Evolutionary conservation across 768 basidiomycete species (phyloP).

Genomic region (Fibroporia radiculosa): DNA sequence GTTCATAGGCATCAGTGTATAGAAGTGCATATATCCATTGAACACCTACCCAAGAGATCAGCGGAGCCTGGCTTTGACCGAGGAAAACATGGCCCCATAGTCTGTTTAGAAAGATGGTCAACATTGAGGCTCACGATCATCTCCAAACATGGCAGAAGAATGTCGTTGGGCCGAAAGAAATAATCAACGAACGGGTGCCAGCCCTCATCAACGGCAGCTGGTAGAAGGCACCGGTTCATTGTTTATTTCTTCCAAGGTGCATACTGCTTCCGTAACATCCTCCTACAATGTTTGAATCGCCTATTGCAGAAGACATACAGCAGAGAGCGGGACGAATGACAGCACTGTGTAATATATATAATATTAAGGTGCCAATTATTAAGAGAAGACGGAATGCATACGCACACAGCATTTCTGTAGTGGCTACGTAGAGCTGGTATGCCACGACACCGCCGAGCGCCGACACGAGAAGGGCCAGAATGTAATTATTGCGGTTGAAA

Average conservation of each 20-base stretch:
- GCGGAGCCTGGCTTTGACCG: conserved; percentile 79
- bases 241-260: background rate
- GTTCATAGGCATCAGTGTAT: conserved; percentile 27
- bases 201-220: background rate
- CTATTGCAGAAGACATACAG: background rate
- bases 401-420: conserved; percentile 71
- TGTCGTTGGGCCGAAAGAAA: background rate
- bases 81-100: conserved; percentile 67
- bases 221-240: background rate
- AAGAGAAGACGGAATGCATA: conserved; percentile 3
- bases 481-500: conserved; percentile 69
- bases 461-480: conserved; percentile 55
- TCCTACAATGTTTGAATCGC: background rate
- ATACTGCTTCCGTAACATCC: background rate
- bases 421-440: conserved; percentile 76
- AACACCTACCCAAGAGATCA: conserved; percentile 59
- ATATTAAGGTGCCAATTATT: background rate
- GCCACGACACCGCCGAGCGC: conserved; percentile 68
- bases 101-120: conserved; percentile 20
- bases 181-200: background rate
- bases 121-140: background rate
- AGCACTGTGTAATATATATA: conserved; percentile 38
- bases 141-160: conserved; percentile 2
- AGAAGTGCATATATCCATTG: background rate
- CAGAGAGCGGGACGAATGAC: conserved; percentile 36